Percentiles rank a stretch among this genome's conserved stretches.
phyloP scores from a whole-genome alignment of 768 basidiomycete species.

The Suillus clintonianus region DNA sequence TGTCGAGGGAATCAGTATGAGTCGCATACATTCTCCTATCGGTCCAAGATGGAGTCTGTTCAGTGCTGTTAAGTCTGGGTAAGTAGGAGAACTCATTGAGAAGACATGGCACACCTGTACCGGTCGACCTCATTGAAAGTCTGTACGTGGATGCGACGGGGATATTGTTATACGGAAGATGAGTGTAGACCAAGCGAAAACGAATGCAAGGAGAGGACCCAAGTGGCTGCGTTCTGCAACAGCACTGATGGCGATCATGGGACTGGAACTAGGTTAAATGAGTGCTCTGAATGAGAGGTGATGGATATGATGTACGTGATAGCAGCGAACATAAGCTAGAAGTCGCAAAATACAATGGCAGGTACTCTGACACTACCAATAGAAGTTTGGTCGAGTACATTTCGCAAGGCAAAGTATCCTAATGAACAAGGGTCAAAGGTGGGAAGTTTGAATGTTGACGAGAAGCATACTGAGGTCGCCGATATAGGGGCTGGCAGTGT shows the following conservation, averaged over 20 bases:
- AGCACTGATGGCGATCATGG: too few species aligned
- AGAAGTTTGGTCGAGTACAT: constrained; percentile 75
- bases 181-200: too few species aligned
- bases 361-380: constrained; percentile 74
- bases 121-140: constrained; percentile 61
- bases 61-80: constrained; percentile 43
- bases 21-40: constrained; percentile 88
- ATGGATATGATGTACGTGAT: too few species aligned
- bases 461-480: constrained; percentile 73
- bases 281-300: too few species aligned
- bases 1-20: too few species aligned
- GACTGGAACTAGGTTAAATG: too few species aligned
- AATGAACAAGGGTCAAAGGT: constrained; percentile 3
- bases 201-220: too few species aligned
- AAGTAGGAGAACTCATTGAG: neutral
- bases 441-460: neutral
- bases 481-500: constrained; percentile 72
- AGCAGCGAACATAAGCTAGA: too few species aligned
- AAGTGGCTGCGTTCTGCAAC: too few species aligned
- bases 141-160: constrained; percentile 45
- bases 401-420: constrained; percentile 84
- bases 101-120: constrained; percentile 58
- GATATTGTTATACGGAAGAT: constrained; percentile 86
- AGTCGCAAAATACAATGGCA: too few species aligned
- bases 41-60: constrained; percentile 88